A percentile compares a stretch with the other conserved stretches of the same genome.
These are phyloP conservation scores for Spirogloea muscicola DNA, from an alignment of 139 green algal species.

Conservation along the genomic window DNA sequence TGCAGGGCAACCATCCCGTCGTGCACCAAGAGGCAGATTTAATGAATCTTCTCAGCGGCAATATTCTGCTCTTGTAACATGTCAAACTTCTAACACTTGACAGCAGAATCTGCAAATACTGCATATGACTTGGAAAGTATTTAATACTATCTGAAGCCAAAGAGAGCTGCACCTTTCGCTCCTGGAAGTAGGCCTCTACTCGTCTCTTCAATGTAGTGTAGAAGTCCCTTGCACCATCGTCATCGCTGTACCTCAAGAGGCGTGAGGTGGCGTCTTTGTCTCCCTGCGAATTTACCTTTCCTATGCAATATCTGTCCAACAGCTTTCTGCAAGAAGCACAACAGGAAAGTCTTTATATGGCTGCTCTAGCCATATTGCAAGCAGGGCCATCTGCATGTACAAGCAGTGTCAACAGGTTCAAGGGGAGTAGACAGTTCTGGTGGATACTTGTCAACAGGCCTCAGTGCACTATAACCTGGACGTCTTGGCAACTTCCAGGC, in stretches of 20 bases:
- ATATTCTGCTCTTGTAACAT: not conserved
- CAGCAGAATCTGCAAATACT: no score
- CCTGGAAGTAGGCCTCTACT: constrained; percentile 57
- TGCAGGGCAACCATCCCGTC: constrained; percentile 29
- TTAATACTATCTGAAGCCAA: not conserved
- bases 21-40: not conserved
- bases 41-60: not conserved
- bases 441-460: no score
- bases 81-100: not conserved
- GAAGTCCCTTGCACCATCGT: constrained; percentile 49
- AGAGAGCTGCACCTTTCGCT: constrained; percentile 51
- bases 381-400: no score
- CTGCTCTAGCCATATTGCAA: not conserved
- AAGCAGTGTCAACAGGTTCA: no score
- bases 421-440: no score
- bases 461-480: constrained; percentile 2
- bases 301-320: constrained; percentile 63
- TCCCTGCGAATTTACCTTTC: constrained; percentile 40
- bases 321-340: constrained; percentile 32
- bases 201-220: constrained; percentile 53
- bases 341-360: not conserved
- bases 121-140: not conserved
- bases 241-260: constrained; percentile 6
- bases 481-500: not conserved
- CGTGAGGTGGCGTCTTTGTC: not conserved